Percentiles rank a stretch among this genome's conserved stretches.
Conservation (phyloP, 2,329 filamentous ascomycete genomes). For the Proliferodiscus dingleyae region DNA sequence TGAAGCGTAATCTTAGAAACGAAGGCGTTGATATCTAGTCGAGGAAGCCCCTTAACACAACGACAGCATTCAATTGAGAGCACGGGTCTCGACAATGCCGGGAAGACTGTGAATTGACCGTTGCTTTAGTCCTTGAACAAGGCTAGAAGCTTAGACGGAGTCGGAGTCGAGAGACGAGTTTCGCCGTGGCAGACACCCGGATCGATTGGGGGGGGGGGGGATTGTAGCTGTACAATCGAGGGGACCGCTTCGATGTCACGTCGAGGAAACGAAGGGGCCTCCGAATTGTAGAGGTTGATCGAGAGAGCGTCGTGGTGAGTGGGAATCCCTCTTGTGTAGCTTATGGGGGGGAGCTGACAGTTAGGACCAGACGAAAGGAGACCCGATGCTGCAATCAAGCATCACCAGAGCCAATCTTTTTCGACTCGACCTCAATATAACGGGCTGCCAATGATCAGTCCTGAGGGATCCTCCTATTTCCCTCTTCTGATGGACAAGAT, state of each 20-base stretch:
- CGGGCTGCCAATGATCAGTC: conserved; percentile 20
- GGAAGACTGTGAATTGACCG: conserved; percentile 14
- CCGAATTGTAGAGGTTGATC: conserved; percentile 1
- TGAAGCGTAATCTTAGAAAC: conserved; percentile 23
- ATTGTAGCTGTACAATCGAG: conserved; percentile 1
- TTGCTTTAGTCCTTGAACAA: conserved; percentile 5
- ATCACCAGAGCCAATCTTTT: conserved; percentile 7
- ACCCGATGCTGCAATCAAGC: conserved; percentile 15
- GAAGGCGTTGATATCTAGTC: conserved; percentile 11
- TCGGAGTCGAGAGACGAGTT: neutral
- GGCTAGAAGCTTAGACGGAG: neutral
- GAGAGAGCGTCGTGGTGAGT: conserved; percentile 12
- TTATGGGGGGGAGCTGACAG: conserved; percentile 20
- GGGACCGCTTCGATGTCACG: neutral
- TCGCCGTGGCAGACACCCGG: conserved; percentile 5
- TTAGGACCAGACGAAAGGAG: conserved; percentile 23
- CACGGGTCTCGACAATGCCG: conserved; percentile 1
- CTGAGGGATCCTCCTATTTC: conserved; percentile 14
- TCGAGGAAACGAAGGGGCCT: neutral
- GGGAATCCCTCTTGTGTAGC: conserved; percentile 10
- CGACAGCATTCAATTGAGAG: conserved; percentile 5
- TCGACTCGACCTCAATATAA: conserved; percentile 19
- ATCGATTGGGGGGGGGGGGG: conserved; percentile 1
- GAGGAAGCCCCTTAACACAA: conserved; percentile 9
- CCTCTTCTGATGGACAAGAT: conserved; percentile 14